Evolutionary conservation across 371 early-diverging fungal genomes (phyloP), one percentile per base, ranked within the genome.

Genomic region (Mortierella sp.): DNA sequence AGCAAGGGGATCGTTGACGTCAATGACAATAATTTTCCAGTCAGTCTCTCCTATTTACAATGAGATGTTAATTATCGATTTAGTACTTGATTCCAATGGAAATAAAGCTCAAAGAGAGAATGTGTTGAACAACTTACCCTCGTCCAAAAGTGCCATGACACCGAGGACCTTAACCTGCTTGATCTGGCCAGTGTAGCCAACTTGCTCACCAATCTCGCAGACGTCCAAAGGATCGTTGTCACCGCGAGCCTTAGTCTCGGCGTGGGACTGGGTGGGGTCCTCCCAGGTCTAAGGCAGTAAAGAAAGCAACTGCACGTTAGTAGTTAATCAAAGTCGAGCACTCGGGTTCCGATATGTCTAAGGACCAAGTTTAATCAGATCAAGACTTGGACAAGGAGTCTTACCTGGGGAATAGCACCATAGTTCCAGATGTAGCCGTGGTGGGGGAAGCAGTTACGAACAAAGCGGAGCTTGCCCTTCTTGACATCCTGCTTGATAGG

Each of bases 351-450:
- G 3, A 36, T 36, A 36, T 36, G 36, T 36, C 36, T 6, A 36
- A 36, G 6, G 36, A 36, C 36, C 15, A 43, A 43, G 43, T 13
- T 43, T 43, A 8, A n/a, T 50, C 50, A n/a, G n/a, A n/a, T 50
- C n/a, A 8, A 5, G n/a, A 8, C 16, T 16, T 16, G 21, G 21
- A 38, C 16, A 7, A 38, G 38, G 4, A 40, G 16, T 9, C 61
- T 61, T 87, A 92, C 92, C 87, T 95, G 95, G 47, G 99, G 99
- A 71, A 99, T 88, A 45, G 99, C 99, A 69, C 99, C 99, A 84
- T 99, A 99, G 92, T 99, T 99, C 99, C 99, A 99, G 83, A 97
- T 96, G 89, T 99, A 99, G 53, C 99, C 99, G 79, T 98, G 97
- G 92, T 96, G 97, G n/a, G 99, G 99, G 93, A 99, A 99, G 83